Evolutionary conservation across 2,329 filamentous ascomycete genomes (phyloP).

Genomic region (Lachnellula arida): DNA sequence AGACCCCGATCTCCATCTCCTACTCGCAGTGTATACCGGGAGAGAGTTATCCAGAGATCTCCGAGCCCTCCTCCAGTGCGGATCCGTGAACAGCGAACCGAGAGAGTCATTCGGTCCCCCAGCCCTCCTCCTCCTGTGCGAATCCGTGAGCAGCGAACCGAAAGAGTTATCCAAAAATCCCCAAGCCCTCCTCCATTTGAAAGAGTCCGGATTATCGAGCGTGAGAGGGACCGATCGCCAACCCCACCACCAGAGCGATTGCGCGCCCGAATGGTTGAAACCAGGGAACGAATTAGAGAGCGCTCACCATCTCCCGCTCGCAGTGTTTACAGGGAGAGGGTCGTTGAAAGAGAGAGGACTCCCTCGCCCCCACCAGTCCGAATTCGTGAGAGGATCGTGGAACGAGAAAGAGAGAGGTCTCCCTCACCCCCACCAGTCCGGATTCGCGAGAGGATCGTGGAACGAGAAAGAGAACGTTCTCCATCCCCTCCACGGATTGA

Average conservation of each 20-base stretch:
- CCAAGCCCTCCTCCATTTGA: constrained; percentile 16
- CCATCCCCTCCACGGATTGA: constrained; percentile 27
- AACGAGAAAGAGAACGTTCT: constrained; percentile 25
- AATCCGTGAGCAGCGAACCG: constrained; percentile 15
- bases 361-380: constrained; percentile 13
- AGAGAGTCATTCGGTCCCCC: constrained; percentile 26
- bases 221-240: constrained; percentile 23
- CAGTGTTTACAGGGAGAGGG: constrained; percentile 9
- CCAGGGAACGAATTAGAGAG: constrained; percentile 26
- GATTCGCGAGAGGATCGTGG: constrained; percentile 26
- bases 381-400: constrained; percentile 21
- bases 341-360: constrained; percentile 3
- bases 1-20: constrained; percentile 29
- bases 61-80: constrained; percentile 13
- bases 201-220: constrained; percentile 22
- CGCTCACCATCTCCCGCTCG: constrained; percentile 26
- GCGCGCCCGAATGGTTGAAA: constrained; percentile 29
- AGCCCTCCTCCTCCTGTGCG: constrained; percentile 19
- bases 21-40: constrained; percentile 16
- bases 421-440: constrained; percentile 13
- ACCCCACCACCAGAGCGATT: constrained; percentile 26
- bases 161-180: constrained; percentile 26
- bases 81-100: background rate
- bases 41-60: constrained; percentile 26
- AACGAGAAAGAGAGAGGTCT: constrained; percentile 11